Evolutionary conservation across 257 asterid genomes (phyloP).

Genomic region (Nicotiana obtusifolia): DNA sequence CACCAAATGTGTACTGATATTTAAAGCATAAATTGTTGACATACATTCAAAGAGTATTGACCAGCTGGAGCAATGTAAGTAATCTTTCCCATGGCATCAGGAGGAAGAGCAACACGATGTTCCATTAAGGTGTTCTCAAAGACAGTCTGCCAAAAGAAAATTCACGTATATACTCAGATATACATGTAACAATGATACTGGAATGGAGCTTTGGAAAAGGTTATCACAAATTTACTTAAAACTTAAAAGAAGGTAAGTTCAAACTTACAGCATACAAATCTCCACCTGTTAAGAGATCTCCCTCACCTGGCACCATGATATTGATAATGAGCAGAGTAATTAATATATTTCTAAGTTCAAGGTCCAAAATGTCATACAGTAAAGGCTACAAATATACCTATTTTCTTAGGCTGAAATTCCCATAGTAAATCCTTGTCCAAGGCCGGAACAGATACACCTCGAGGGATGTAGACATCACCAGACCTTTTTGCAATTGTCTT

Average conservation of each 20-base stretch:
- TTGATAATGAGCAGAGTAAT: not conserved
- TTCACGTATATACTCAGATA: not conserved
- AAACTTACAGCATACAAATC: slow-evolving; percentile 90
- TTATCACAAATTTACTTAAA: not conserved
- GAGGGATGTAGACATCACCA: slow-evolving; percentile 99
- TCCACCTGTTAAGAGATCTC: slow-evolving; percentile 91
- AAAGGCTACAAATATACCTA: slow-evolving; percentile 37
- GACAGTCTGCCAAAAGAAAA: slow-evolving; percentile 54
- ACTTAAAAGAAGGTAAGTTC: slow-evolving; percentile 7
- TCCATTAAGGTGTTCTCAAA: slow-evolving; percentile 84
- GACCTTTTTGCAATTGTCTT: slow-evolving; percentile 91
- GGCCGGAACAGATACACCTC: slow-evolving; percentile 98
- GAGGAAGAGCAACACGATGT: slow-evolving; percentile 90
- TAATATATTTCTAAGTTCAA: not conserved
- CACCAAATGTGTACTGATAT: not conserved
- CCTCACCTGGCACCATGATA: slow-evolving; percentile 64
- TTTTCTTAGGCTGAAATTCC: slow-evolving; percentile 93
- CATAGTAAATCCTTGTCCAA: slow-evolving; percentile 91
- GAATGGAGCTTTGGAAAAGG: not conserved
- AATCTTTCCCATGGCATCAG: slow-evolving; percentile 96
- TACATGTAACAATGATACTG: not conserved
- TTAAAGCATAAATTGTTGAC: slow-evolving; percentile 2
- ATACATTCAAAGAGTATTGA: slow-evolving; percentile 84
- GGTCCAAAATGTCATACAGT: not conserved
- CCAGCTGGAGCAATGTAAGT: slow-evolving; percentile 92